A percentile compares a stretch with the other conserved stretches of the same genome.
phyloP scores from a whole-genome alignment of 192 early-diverging fungal species.

The Coemansia guatemalensis region DNA sequence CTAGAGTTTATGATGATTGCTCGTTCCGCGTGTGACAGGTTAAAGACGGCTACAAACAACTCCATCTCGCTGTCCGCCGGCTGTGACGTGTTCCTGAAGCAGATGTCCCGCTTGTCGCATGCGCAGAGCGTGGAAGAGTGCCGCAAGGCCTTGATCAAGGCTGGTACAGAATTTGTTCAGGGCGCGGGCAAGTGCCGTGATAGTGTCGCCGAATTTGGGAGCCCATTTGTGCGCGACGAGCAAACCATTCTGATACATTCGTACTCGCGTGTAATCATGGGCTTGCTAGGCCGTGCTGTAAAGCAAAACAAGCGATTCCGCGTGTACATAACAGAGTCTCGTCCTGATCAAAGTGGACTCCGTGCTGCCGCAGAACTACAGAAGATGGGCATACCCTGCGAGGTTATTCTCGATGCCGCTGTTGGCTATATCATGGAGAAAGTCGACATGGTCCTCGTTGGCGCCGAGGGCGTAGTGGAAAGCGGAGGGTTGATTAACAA shows the following conservation, averaged over 20 bases:
- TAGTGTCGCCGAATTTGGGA: conserved; percentile 73
- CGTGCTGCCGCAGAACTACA: conserved; percentile 69
- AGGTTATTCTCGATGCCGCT: conserved; percentile 86
- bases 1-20: conserved; percentile 84
- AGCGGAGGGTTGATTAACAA: conserved; percentile 98
- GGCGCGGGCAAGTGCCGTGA: conserved; percentile 70
- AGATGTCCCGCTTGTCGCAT: conserved; percentile 32
- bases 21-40: conserved; percentile 60
- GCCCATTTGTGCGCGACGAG: conserved; percentile 80
- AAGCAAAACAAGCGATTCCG: conserved; percentile 81
- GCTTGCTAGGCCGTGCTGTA: conserved; percentile 71
- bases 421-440: conserved; percentile 93
- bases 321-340: conserved; percentile 90
- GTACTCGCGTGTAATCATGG: conserved; percentile 93
- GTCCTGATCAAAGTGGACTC: conserved; percentile 62
- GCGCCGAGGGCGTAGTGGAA: conserved; percentile 97
- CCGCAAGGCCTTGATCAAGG: conserved; percentile 65
- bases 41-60: conserved; percentile 68
- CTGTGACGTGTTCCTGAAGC: conserved; percentile 76
- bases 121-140: conserved; percentile 69
- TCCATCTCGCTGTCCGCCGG: conserved; percentile 86
- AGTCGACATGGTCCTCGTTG: conserved; percentile 95
- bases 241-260: conserved; percentile 89
- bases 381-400: conserved; percentile 74
- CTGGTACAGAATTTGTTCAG: conserved; percentile 71